These are phyloP conservation scores for Lactifluus rugatus DNA, from an alignment of 768 basidiomycete species.

Conservation along the genomic window DNA sequence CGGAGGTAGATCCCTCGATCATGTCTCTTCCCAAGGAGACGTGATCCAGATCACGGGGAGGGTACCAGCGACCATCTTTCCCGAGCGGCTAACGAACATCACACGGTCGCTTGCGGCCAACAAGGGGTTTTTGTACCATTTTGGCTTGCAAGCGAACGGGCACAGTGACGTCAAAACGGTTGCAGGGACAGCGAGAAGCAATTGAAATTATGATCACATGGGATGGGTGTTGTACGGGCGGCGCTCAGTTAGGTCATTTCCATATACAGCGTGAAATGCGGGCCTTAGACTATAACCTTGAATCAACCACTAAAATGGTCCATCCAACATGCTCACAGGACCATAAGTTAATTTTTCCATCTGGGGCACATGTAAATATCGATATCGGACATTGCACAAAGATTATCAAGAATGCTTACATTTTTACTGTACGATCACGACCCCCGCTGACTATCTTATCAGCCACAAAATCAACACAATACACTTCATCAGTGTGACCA, in stretches of 20 bases:
- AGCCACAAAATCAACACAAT: slow-evolving; percentile 97
- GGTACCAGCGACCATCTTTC: too few relatives aligned
- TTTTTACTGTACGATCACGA: slow-evolving; percentile 82
- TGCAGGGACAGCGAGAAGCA: not conserved
- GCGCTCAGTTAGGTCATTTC: not conserved
- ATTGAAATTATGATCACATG: not conserved
- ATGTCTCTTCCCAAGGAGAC: too few relatives aligned
- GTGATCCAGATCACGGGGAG: too few relatives aligned
- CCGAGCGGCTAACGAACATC: too few relatives aligned
- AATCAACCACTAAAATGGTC: not conserved
- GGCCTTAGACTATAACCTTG: not conserved
- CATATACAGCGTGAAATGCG: not conserved
- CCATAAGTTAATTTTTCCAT: slow-evolving; percentile 18
- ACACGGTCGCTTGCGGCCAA: too few relatives aligned
- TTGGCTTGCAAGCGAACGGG: too few relatives aligned
- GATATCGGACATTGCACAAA: not conserved
- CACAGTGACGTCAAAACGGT: not conserved
- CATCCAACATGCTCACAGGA: not conserved
- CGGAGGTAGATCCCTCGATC: too few relatives aligned
- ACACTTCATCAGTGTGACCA: slow-evolving; percentile 96
- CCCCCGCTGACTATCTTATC: slow-evolving; percentile 99
- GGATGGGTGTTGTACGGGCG: not conserved
- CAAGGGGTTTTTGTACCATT: too few relatives aligned
- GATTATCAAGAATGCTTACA: slow-evolving; percentile 42
- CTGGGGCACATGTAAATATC: not conserved